Conservation (phyloP, 805 yeast genomes). For the Cyberlindnera meyerae region DNA sequence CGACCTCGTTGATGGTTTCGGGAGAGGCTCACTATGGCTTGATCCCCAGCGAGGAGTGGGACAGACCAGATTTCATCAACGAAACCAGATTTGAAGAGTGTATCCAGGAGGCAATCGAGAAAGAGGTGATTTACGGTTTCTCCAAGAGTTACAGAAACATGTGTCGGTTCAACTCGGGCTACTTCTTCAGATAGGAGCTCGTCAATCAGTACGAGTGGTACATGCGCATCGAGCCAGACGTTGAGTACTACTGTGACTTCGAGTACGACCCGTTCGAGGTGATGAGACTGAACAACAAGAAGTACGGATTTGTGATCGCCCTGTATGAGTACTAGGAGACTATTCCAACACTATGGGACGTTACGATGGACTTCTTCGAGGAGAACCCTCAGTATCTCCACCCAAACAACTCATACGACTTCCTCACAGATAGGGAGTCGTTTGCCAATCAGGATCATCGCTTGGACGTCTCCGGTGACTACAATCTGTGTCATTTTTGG, state of each 20-base stretch:
- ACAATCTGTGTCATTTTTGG: conserved; percentile 85
- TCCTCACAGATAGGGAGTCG: conserved; percentile 46
- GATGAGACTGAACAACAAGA: conserved; percentile 70
- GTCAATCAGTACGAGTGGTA: conserved; percentile 76
- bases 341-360: conserved; percentile 78
- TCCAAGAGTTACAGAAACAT: conserved; percentile 77
- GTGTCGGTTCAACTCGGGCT: conserved; percentile 94
- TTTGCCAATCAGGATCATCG: conserved; percentile 30
- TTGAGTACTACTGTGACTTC: conserved; percentile 83
- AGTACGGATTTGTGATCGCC: conserved; percentile 83
- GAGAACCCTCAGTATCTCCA: conserved; percentile 59
- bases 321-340: conserved; percentile 80
- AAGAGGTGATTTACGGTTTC: conserved; percentile 58
- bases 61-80: conserved; percentile 69
- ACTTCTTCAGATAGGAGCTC: conserved; percentile 74
- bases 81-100: conserved; percentile 44
- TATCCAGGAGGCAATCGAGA: conserved; percentile 38
- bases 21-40: conserved; percentile 66
- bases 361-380: conserved; percentile 56
- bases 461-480: conserved; percentile 40
- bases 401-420: conserved; percentile 54
- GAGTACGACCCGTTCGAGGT: conserved; percentile 82
- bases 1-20: conserved; percentile 54
- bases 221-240: conserved; percentile 94
- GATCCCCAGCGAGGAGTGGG: conserved; percentile 71